Base-by-base conservation (phyloP, 805 yeast genomes). In the Suhomyces sp. region DNA sequence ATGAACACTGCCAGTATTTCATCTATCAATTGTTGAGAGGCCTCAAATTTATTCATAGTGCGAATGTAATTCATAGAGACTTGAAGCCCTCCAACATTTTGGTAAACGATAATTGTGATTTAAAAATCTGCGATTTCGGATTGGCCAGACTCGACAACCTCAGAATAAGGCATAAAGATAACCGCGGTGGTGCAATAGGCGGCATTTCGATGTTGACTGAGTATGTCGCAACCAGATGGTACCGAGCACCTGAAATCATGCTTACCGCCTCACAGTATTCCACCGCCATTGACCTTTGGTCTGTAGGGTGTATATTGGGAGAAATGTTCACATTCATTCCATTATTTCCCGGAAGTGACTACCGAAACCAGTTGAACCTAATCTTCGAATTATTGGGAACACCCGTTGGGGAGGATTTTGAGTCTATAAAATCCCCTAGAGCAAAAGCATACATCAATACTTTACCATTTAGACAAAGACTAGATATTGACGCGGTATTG, bases 151-250 rank as follows among this genome's bases (percentile, higher is more conserved):
- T 65, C 17, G 68, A 81, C 15, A 75, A 79, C 21, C 77, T 83
- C 37, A 64, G 75, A 50, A 80, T 77, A 55, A 54, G 53, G 2
- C 61, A 63, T 44, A 62, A 62, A 17, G 37, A 44, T 21, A 48
- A 49, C 22, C 15, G 17, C 10, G 22, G 27, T 3, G 56, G 54
- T 50, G 56, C 55, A 13, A 35, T 40, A 10, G 46, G 48, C 2
- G 54, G 59, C 15, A 65, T 72, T 22, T 65, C 86, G 0, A 79
- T 79, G 56, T 73, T 87, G 72, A 87, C 93, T 0, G 93, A 87
- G 63, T 87, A 87, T 58, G 94, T 87, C 3, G 93, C 93, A 2
- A 87, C 94, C 7, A 73, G 94, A 59, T 87, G 93, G 93, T 87
- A 87, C 64, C 71, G 94, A 49, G 93, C 93, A 0, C 93, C 93